phyloP scores from a whole-genome alignment of 805 yeast species.

The Kockiozyma suomiensis region DNA sequence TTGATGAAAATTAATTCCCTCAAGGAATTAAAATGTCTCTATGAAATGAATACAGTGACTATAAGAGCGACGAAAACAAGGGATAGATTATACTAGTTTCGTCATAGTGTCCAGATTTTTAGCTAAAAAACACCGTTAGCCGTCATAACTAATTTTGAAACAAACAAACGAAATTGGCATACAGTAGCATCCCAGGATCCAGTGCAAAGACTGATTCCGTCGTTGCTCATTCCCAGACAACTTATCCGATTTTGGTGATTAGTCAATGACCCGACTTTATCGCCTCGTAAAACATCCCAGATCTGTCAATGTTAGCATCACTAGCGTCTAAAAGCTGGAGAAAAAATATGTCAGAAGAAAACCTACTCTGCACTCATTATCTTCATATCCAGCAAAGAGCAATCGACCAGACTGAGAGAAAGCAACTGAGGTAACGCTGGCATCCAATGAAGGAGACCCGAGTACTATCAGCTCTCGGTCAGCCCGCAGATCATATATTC shows the following conservation, averaged over 20 bases:
- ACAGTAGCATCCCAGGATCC: slow-evolving; percentile 77
- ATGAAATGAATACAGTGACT: too few relatives aligned
- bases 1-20: too few relatives aligned
- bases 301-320: slow-evolving; percentile 46
- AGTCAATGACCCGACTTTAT: slow-evolving; percentile 64
- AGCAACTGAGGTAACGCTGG: slow-evolving; percentile 66
- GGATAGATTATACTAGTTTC: too few relatives aligned
- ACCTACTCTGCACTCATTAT: slow-evolving; percentile 56
- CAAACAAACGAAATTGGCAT: neutral
- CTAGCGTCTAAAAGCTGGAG: neutral
- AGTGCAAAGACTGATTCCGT: slow-evolving; percentile 76
- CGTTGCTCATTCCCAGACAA: slow-evolving; percentile 65
- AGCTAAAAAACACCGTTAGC: slow-evolving; percentile 5
- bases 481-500: slow-evolving; percentile 73
- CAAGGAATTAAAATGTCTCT: too few relatives aligned
- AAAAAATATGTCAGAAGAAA: neutral
- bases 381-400: slow-evolving; percentile 74
- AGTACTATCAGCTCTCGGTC: slow-evolving; percentile 68
- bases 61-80: too few relatives aligned
- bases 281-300: slow-evolving; percentile 74
- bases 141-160: neutral
- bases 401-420: slow-evolving; percentile 75
- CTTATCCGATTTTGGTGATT: slow-evolving; percentile 67
- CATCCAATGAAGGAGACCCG: slow-evolving; percentile 12
- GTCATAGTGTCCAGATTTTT: slow-evolving; percentile 21